Percentiles rank a stretch among this genome's conserved stretches.
Conservation (phyloP, 306 rosid species). For the Castanea mollissima region DNA sequence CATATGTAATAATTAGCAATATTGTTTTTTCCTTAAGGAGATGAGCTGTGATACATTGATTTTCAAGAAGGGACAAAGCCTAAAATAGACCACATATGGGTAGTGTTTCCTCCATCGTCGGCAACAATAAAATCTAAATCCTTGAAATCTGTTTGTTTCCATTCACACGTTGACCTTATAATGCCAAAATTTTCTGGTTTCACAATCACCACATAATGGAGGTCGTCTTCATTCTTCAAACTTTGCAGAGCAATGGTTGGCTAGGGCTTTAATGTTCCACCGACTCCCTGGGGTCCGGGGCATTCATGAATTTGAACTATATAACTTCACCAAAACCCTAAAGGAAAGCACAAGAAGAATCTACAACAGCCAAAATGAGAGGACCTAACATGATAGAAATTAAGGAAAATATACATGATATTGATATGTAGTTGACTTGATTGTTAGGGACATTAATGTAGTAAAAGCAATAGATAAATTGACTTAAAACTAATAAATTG, state of each 20-base stretch:
- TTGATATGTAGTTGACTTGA: neutral
- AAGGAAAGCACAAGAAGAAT: neutral
- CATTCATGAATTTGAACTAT: constrained; percentile 21
- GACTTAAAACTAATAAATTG: neutral
- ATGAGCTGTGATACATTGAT: constrained; percentile 48
- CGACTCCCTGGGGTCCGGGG: constrained; percentile 39
- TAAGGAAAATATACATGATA: neutral
- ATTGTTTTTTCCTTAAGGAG: neutral
- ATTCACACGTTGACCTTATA: constrained; percentile 12
- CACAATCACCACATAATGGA: constrained; percentile 17
- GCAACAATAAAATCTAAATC: constrained; percentile 70
- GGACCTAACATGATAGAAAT: neutral
- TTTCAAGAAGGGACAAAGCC: constrained; percentile 35
- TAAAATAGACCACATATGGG: constrained; percentile 41
- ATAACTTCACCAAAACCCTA: neutral
- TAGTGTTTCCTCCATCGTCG: constrained; percentile 36
- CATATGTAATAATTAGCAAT: constrained; percentile 4
- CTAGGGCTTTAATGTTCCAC: constrained; percentile 12
- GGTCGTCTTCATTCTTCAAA: constrained; percentile 13
- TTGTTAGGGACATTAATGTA: too few species aligned
- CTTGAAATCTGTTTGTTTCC: constrained; percentile 47
- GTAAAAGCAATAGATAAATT: neutral
- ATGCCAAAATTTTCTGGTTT: constrained; percentile 42
- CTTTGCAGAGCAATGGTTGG: neutral
- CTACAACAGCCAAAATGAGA: neutral